phyloP scores from a whole-genome alignment of 441 rosid species.

The Metrosideros polymorpha region DNA sequence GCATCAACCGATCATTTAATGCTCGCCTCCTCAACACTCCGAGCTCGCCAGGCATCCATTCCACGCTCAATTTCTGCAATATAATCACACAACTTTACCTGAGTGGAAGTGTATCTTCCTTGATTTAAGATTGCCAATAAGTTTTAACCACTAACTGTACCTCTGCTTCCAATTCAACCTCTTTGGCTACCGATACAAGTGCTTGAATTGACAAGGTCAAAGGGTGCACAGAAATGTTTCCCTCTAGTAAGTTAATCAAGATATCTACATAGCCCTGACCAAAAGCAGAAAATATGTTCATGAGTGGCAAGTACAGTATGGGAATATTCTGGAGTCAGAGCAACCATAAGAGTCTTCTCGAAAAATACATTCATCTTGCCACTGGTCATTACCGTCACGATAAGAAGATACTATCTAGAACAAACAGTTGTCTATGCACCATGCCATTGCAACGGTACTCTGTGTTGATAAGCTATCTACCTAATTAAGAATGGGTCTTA shows the following conservation, averaged over 20 bases:
- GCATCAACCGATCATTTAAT: slow-evolving; percentile 82
- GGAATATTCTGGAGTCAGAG: neutral
- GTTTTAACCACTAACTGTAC: slow-evolving; percentile 10
- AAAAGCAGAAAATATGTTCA: neutral
- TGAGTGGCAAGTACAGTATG: neutral
- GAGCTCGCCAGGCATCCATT: slow-evolving; percentile 12
- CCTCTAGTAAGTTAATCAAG: slow-evolving; percentile 39
- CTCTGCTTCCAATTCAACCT: slow-evolving; percentile 48
- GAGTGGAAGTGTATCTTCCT: neutral
- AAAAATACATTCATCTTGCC: neutral
- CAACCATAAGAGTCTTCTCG: neutral
- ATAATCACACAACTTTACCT: neutral
- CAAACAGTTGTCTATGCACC: neutral
- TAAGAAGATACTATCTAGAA: neutral
- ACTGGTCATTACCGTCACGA: neutral
- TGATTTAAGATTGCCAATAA: neutral
- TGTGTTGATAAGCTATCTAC: neutral
- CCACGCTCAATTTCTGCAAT: slow-evolving; percentile 39
- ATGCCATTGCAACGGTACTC: neutral
- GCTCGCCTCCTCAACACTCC: slow-evolving; percentile 35
- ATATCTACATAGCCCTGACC: slow-evolving; percentile 34
- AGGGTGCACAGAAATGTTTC: slow-evolving; percentile 37
- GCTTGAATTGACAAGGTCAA: slow-evolving; percentile 44
- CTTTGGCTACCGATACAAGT: slow-evolving; percentile 44
- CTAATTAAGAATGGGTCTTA: neutral